Conservation (phyloP, 2,329 filamentous ascomycete genomes). For the Ustulina deusta region DNA sequence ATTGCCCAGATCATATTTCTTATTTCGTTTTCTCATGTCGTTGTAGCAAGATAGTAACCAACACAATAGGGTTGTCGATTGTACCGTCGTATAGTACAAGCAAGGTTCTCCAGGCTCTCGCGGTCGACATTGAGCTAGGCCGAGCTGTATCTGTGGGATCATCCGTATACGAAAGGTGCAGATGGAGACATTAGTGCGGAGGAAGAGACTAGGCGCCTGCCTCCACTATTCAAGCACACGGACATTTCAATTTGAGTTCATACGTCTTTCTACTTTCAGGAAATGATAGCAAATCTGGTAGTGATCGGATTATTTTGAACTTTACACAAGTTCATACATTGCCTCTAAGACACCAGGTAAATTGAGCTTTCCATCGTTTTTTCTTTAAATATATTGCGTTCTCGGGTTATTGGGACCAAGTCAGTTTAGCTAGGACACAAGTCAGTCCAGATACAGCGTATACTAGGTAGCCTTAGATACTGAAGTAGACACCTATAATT, state of each 20-base stretch:
- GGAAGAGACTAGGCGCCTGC: background rate
- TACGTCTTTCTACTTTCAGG: constrained; percentile 6
- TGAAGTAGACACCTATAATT: no score
- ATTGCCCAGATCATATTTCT: background rate
- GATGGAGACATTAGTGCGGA: background rate
- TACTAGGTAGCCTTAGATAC: no score
- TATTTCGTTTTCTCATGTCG: background rate
- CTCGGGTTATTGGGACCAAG: no score
- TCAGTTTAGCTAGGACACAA: no score
- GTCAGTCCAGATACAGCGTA: no score
- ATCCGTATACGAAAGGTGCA: constrained; percentile 26
- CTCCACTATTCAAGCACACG: background rate
- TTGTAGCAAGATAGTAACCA: background rate
- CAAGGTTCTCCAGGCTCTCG: background rate
- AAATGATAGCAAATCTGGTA: background rate
- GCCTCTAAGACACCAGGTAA: no score
- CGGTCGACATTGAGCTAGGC: background rate
- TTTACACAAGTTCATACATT: no score
- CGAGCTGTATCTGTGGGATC: background rate
- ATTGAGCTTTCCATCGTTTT: no score
- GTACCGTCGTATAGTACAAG: background rate
- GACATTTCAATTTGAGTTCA: constrained; percentile 10
- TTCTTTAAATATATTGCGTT: no score
- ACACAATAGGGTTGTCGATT: background rate
- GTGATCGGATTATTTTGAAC: background rate